These are phyloP conservation scores for Neoboletus magnificus DNA, from an alignment of 768 basidiomycete species.

Conservation along the genomic window DNA sequence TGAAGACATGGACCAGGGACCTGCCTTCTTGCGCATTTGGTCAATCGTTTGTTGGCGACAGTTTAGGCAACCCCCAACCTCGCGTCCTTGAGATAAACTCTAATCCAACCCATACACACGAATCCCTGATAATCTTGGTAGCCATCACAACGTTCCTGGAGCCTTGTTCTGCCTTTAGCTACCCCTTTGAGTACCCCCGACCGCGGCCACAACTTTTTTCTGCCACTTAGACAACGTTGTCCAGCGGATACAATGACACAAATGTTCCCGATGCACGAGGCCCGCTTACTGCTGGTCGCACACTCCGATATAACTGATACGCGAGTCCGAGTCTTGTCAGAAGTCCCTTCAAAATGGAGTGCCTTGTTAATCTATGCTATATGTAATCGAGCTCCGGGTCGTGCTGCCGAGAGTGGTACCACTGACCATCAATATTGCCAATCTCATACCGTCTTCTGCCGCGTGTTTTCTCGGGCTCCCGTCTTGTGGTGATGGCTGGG, in stretches of 20 bases:
- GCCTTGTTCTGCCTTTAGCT: constrained; percentile 31
- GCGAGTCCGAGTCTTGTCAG: constrained; percentile 23
- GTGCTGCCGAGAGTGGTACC: not conserved
- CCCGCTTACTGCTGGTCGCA: constrained; percentile 1
- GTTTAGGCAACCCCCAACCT: constrained; percentile 27
- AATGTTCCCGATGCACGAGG: constrained; percentile 18
- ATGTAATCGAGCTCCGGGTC: constrained; percentile 8
- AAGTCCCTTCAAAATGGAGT: constrained; percentile 19
- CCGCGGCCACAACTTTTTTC: constrained; percentile 4
- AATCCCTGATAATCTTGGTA: constrained; percentile 17
- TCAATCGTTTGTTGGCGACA: constrained; percentile 33
- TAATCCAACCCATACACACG: constrained; percentile 12
- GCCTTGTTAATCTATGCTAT: constrained; percentile 19
- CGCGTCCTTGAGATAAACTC: constrained; percentile 20
- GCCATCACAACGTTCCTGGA: constrained; percentile 29
- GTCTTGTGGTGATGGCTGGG: not conserved
- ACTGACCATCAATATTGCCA: not conserved
- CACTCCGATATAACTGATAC: constrained; percentile 16
- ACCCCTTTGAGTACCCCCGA: constrained; percentile 2
- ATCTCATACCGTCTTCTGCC: not conserved
- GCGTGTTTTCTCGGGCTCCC: not conserved
- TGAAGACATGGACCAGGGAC: constrained; percentile 15
- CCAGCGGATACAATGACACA: constrained; percentile 17
- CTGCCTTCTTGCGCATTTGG: constrained; percentile 32
- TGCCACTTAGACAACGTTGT: constrained; percentile 13